Evolutionary conservation across 257 asterid species (phyloP).

Genomic region (Euphrasia confusa): DNA sequence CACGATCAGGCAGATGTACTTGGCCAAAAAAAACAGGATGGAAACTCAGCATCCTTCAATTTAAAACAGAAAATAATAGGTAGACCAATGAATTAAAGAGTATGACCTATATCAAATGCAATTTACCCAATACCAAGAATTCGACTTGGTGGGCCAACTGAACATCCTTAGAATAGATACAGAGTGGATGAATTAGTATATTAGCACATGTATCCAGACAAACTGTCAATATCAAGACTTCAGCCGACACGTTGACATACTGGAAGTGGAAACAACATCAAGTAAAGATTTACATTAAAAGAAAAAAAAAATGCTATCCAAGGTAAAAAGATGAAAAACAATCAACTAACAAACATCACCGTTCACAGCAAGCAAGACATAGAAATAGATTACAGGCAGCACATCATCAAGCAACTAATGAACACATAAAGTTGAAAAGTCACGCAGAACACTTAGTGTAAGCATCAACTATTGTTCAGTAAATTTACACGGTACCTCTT

Average conservation of each 20-base stretch:
- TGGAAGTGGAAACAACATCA: background rate
- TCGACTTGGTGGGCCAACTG: background rate
- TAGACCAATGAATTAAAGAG: constrained; percentile 9
- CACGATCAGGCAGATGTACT: constrained; percentile 12
- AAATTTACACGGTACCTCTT: constrained; percentile 6
- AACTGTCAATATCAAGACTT: constrained; percentile 11
- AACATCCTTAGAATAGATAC: background rate
- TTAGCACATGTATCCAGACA: background rate
- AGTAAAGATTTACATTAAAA: constrained; percentile 1
- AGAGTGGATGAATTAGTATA: background rate
- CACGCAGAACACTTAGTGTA: background rate
- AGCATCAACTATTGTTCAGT: constrained; percentile 6
- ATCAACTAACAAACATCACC: background rate
- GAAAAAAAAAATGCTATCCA: background rate
- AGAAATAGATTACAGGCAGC: background rate
- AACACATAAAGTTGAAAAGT: constrained; percentile 18
- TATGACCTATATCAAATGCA: constrained; percentile 4
- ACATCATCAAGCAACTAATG: constrained; percentile 19
- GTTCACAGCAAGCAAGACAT: constrained; percentile 13
- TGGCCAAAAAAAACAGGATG: constrained; percentile 15
- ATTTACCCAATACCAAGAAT: background rate
- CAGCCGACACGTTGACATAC: constrained; percentile 4
- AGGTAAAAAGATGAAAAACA: background rate
- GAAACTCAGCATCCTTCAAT: constrained; percentile 13
- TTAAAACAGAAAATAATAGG: constrained; percentile 2